A percentile compares a stretch with the other conserved stretches of the same genome.
Evolutionary conservation across 257 asterid species (phyloP).

Genomic region (Mitragyna speciosa): DNA sequence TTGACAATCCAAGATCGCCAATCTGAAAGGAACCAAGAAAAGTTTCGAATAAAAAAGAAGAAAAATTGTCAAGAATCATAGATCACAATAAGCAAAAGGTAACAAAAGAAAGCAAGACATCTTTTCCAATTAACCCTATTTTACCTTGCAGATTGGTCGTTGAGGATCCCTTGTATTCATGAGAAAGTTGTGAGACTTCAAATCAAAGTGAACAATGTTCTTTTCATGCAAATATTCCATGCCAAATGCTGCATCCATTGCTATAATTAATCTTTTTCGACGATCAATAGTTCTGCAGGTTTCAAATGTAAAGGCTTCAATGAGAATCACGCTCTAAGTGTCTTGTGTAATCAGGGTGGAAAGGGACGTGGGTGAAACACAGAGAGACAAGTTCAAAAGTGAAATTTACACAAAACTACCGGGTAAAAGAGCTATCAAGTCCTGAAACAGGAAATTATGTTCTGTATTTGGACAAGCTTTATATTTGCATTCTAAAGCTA

Average conservation of each 20-base stretch:
- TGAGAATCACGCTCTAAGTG: background rate
- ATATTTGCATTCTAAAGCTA: background rate
- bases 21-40: constrained; percentile 22
- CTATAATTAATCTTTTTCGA: constrained; percentile 32
- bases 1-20: constrained; percentile 38
- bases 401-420: background rate
- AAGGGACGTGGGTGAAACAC: background rate
- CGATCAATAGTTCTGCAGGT: constrained; percentile 37
- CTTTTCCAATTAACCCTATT: background rate
- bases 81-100: background rate
- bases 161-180: constrained; percentile 38
- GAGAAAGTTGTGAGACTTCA: constrained; percentile 38
- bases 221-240: constrained; percentile 39
- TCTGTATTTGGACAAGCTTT: background rate
- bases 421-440: background rate
- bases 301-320: background rate
- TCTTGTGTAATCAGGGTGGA: background rate
- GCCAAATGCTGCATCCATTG: constrained; percentile 40
- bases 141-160: constrained; percentile 42
- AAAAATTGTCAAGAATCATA: background rate
- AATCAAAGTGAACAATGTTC: constrained; percentile 36
- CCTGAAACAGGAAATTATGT: background rate
- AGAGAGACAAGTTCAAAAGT: background rate
- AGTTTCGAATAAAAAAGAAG: background rate
- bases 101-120: background rate